Percentiles rank a stretch among this genome's conserved stretches.
Conservation (phyloP, 2,329 filamentous ascomycete species). For the Fusarium sp. region DNA sequence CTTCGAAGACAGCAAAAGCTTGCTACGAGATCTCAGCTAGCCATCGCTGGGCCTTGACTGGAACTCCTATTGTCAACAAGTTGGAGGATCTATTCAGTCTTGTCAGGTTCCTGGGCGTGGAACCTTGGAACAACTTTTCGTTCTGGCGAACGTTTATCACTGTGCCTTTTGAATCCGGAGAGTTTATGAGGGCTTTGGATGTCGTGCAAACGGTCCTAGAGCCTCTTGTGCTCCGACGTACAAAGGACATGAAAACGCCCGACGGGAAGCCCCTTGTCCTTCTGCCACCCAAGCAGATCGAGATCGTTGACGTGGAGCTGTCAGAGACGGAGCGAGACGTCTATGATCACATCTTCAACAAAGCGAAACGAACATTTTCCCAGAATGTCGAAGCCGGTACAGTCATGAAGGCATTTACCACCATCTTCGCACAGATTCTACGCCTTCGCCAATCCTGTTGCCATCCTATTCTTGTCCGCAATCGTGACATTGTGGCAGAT, state of each 20-base stretch:
- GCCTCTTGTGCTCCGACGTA: constrained; percentile 92
- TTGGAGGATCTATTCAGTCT: constrained; percentile 95
- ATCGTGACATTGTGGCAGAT: constrained; percentile 86
- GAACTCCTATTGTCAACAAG: constrained; percentile 96
- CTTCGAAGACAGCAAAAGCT: constrained; percentile 93
- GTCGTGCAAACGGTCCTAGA: constrained; percentile 98
- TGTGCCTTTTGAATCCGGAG: constrained; percentile 94
- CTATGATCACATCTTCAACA: constrained; percentile 89
- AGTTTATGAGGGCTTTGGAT: constrained; percentile 93
- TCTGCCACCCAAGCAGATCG: constrained; percentile 83
- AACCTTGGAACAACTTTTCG: constrained; percentile 98
- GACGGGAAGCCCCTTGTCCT: constrained; percentile 82
- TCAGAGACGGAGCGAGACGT: constrained; percentile 89
- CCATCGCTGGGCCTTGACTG: constrained; percentile 94
- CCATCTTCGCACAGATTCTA: constrained; percentile 96
- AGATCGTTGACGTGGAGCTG: constrained; percentile 90
- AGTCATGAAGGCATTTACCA: constrained; percentile 94
- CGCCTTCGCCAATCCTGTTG: constrained; percentile 95
- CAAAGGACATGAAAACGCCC: constrained; percentile 98
- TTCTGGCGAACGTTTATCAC: constrained; percentile 99
- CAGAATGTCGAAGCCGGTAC: constrained; percentile 93
- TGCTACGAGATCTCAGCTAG: constrained; percentile 90
- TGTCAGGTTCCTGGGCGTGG: constrained; percentile 91
- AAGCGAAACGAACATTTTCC: constrained; percentile 87
- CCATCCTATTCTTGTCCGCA: constrained; percentile 90